Evolutionary conservation across 768 basidiomycete genomes (phyloP).

Genomic region (Stropharia rugosoannulata): DNA sequence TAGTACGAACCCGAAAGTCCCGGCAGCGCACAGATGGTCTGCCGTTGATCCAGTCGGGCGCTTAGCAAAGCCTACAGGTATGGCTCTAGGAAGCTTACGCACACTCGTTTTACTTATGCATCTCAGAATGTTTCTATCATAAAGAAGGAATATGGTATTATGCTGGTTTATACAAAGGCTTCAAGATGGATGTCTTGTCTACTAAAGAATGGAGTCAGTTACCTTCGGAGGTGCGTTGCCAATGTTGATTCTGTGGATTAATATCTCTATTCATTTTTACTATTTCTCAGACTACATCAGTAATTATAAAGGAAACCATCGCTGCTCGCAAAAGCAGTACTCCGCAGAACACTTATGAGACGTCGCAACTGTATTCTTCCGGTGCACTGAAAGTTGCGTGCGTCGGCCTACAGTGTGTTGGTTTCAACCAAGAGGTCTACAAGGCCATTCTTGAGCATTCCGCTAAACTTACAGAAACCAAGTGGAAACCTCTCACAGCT

Average conservation of each 20-base stretch:
- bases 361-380: slow-evolving; percentile 65
- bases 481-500: slow-evolving; percentile 30
- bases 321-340: slow-evolving; percentile 71
- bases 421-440: slow-evolving; percentile 71
- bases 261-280: slow-evolving; percentile 4
- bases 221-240: slow-evolving; percentile 52
- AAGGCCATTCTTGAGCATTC: slow-evolving; percentile 66
- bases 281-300: slow-evolving; percentile 53
- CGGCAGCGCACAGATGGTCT: slow-evolving; percentile 75
- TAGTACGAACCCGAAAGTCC: slow-evolving; percentile 73
- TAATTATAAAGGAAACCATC: slow-evolving; percentile 72
- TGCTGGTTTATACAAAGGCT: slow-evolving; percentile 72
- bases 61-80: slow-evolving; percentile 66
- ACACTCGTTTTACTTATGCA: not conserved
- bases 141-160: slow-evolving; percentile 85
- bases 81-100: not conserved
- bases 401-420: slow-evolving; percentile 72
- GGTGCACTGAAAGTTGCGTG: slow-evolving; percentile 76
- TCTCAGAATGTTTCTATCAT: slow-evolving; percentile 75
- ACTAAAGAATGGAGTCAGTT: slow-evolving; percentile 69
- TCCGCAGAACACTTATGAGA: slow-evolving; percentile 77
- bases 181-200: slow-evolving; percentile 64
- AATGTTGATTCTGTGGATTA: not conserved
- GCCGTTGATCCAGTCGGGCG: slow-evolving; percentile 59
- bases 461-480: slow-evolving; percentile 40